Base-by-base conservation (phyloP, 371 early-diverging fungal genomes). In the Mortierella sp. region DNA sequence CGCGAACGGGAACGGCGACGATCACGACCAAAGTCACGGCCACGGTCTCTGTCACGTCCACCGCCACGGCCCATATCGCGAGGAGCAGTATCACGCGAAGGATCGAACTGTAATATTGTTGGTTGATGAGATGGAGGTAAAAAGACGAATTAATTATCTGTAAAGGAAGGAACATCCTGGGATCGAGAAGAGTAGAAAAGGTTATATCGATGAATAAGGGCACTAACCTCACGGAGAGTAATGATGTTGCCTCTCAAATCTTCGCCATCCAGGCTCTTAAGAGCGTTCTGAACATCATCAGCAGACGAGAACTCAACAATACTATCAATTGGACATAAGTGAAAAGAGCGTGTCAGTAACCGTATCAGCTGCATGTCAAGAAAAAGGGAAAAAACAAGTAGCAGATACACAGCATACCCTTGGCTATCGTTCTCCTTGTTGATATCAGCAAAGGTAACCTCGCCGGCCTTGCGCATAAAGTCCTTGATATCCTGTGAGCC, bases 401-500 rank as follows among this genome's bases (percentile, higher is more conserved):
- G n/a, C 29, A 31, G n/a, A n/a, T n/a, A n/a, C n/a, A 31, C 14
- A 72, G 53, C 88, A 87, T 89, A 95, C 95, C 98, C 98, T 86
- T 95, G 93, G 40, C 95, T 94, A 47, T 94, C 93, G 55, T 94
- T 91, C 68, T 91, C 90, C 80, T 91, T 92, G 87, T 92, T 93
- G 44, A 95, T 92, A 83, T 97, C 97, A 40, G 98, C 94, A 90
- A 95, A 98, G 45, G 94, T 92, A 13, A 98, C 98, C 85, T 97
- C 96, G 74, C 98, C 98, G 70, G 96, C 98, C 80, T 95, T 94
- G 82, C 97, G 95, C 91, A 97, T 94, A 85, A 96, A 90, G 86
- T 98, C 98, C 89, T 98, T 98, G 88, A 98, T 92, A 89, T 96
- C 98, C 97, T 98, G 88, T 34, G 82, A 88, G 74, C 71, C 52